Base-by-base conservation (phyloP, 495 filamentous ascomycete species). In the Jackrogersella minutella region DNA sequence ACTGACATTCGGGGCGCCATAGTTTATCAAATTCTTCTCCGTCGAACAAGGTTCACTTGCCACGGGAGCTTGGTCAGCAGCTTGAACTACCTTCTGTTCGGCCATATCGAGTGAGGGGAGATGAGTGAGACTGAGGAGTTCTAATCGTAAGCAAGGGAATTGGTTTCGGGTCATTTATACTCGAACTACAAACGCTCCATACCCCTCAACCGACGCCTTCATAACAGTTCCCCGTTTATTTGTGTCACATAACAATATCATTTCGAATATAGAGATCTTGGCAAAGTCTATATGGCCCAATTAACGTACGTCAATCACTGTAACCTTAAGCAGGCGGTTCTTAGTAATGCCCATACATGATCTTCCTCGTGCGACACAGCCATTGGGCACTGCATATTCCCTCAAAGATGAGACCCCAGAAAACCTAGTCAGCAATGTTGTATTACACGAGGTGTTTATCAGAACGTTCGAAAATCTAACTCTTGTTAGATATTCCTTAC, bases 21-120 rank as follows among this genome's bases (percentile, higher is more conserved):
- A 19, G 34, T 66, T 66, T 44, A 66, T 66, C 8, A 66, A 19
- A 30, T 61, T 55, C 43, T 57, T 55, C 57, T 66, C 63, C 2
- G 63, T 66, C 4, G 63, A 66, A 24, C 63, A 66, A 24, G 63
- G 63, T n/a, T 61, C 57, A n/a, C 56, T 49, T 0, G 56, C 49
- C 24, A 66, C 49, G 3, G 63, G 63, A 17, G 63, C 63, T 22
- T 66, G 63, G 43, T 66, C 63, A 21, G 63, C 63, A 21, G 63
- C 63, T 43, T 66, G 63, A 11, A 66, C 41, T 51, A 66, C 57
- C 17, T 61, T 51, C 21, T 5, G 17, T 56, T 66, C 57, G 3
- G 56, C 11, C 63, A 66, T 66, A 26, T 33, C 11, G n/a, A 43
- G 7, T 49, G 22, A 24, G 33, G 21, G 17, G 1, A 16, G 8